Base-by-base conservation (phyloP, 1,284 basidiomycete species). In the Apiotrichum siamense region DNA sequence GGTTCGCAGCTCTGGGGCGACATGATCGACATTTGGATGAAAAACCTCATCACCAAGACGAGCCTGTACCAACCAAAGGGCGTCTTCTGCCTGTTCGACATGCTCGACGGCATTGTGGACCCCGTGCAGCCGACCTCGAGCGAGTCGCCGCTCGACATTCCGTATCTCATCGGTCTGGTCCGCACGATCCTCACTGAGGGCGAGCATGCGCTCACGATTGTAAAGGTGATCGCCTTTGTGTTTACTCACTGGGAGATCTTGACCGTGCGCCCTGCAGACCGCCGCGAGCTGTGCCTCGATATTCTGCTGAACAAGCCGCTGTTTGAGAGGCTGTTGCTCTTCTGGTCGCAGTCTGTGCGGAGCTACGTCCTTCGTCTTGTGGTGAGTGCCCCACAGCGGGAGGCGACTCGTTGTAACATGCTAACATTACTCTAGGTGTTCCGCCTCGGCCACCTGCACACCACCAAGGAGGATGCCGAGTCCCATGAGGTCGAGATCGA, bases 231-330 rank as follows among this genome's bases (percentile, higher is more conserved):
- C 47, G 73, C 76, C 7, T 78, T 77, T 51, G 63, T 78, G 15
- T 79, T 78, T 54, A 75, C 77, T 4, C 76, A 77, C 57, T 79
- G 76, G 64, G 77, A 78, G 51, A 73, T 75, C n/a, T 66, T 79
- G 42, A 77, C 75, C 9, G 62, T 73, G 7, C 49, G 67, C 11
- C 52, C 67, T 1, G 68, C 68, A 36, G 75, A 78, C 55, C 66
- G 77, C 12, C 65, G 66, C 25, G 75, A 72, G 46, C 63, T 78
- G 32, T 77, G 77, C 54, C 59, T 76, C 41, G 66, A 72, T 21
- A 58, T 78, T 39, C 58, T 78, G 41, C 65, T 79, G 39, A 64
- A 77, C 44, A 71, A 70, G 44, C 62, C 62, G 29, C 51, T 77
- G 31, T 79, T 79, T 57, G 69, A 76, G 53, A 64, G 77, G 17